Base-by-base conservation (phyloP, 257 asterid species). In the Jacaranda copaia region DNA sequence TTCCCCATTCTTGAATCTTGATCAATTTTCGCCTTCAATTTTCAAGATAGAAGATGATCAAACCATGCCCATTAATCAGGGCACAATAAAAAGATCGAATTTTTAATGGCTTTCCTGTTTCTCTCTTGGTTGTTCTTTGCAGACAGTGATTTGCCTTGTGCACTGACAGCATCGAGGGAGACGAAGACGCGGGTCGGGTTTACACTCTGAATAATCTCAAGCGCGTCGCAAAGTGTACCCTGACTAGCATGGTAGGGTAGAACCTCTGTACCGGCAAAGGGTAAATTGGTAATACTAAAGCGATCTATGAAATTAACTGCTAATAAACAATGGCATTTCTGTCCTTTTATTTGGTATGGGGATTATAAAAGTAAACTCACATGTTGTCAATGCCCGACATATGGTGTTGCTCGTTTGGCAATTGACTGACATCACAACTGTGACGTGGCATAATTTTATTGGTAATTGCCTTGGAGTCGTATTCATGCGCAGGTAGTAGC, bases 1-100 rank as follows among this genome's bases (percentile, higher is more conserved):
- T 76, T 80, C 88, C 72, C 87, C 98, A 91, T 96, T 86, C 67
- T 69, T 60, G 78, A 81, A 77, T 80, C 76, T 79, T 52, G 87
- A 82, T 76, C 80, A 66, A 77, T 38, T 55, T 53, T 49, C 74
- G 67, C 77, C 73, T 51, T 56, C 74, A 59, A 15, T 68, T 74
- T 75, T 49, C 61, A 49, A 53, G 72, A 72, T 58, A 59, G 77
- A 16, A 74, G 32, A 32, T 20, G 76, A 83, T 88, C 82, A 88
- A 65, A 72, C 63, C 53, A 53, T 49, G 57, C 42, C 82, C 88
- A 85, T 83, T 56, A 68, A 53, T 81, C 55, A 82, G 64, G 42
- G 32, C 58, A 55, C 68, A 52, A 64, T 39, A 5, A 10, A 25
- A 77, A 73, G 73, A 82, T 79, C 77, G 68, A 59, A 48, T 6